A percentile compares a stretch with the other conserved stretches of the same genome.
Evolutionary conservation across 495 filamentous ascomycete species (phyloP).

Genomic region (Pseudomonodictys pantanalensis): DNA sequence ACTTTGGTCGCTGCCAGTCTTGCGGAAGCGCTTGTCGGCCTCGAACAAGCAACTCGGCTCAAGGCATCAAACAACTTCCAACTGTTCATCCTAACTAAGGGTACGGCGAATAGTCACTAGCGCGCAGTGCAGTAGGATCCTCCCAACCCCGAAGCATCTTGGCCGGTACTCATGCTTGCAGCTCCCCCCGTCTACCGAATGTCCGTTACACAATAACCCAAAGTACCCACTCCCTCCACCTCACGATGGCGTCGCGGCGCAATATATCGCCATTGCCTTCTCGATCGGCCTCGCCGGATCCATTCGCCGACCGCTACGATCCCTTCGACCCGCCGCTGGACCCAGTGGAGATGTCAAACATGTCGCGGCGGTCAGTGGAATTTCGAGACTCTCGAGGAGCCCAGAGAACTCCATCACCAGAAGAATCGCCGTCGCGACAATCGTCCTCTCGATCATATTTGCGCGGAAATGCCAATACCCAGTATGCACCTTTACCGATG

Average conservation of each 20-base stretch:
- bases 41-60: too few relatives aligned
- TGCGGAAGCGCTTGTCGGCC: too few relatives aligned
- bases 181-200: neutral
- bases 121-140: neutral
- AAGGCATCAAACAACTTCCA: too few relatives aligned
- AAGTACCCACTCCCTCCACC: constrained; percentile 3
- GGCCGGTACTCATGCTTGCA: neutral
- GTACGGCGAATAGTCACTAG: too few relatives aligned
- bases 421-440: neutral
- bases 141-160: neutral
- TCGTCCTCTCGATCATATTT: too few relatives aligned
- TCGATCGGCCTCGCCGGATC: constrained; percentile 8
- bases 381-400: neutral
- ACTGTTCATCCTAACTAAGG: too few relatives aligned
- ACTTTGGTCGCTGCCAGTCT: too few relatives aligned
- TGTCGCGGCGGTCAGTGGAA: neutral
- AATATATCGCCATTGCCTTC: constrained; percentile 4
- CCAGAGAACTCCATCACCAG: neutral
- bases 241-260: constrained; percentile 18
- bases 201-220: neutral
- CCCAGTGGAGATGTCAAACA: constrained; percentile 27
- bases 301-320: constrained; percentile 17
- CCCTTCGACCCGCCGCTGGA: constrained; percentile 26
- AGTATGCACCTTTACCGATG: constrained; percentile 6
- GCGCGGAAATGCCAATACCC: neutral